Conservation (phyloP, 2,329 filamentous ascomycete genomes). For the Colletotrichum tamarilloi region DNA sequence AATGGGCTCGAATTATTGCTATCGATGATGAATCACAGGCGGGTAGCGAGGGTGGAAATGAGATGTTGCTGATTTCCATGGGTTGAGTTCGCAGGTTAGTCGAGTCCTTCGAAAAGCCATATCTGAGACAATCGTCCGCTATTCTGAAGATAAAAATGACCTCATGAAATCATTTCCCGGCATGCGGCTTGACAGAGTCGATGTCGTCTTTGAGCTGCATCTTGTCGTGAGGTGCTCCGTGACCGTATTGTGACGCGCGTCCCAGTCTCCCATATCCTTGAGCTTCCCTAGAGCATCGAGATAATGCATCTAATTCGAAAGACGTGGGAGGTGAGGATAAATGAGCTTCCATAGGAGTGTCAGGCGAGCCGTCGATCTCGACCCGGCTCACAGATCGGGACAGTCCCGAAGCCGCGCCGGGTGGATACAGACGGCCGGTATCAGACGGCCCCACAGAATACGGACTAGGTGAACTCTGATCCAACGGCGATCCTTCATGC, state of each 20-base stretch:
- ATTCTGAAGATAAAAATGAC: too few relatives aligned
- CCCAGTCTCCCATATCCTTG: not conserved
- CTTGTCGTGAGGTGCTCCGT: not conserved
- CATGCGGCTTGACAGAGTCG: not conserved
- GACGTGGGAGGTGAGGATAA: not conserved
- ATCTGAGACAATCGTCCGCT: too few relatives aligned
- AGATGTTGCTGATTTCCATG: too few relatives aligned
- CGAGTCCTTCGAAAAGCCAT: too few relatives aligned
- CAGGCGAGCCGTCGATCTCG: not conserved
- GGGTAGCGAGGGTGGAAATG: too few relatives aligned
- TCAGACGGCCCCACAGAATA: not conserved
- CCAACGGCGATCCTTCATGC: not conserved
- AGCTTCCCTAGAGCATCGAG: not conserved
- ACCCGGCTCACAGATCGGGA: not conserved
- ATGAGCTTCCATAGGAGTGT: not conserved
- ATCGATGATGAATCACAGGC: too few relatives aligned
- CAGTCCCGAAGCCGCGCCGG: too few relatives aligned
- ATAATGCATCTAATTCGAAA: not conserved
- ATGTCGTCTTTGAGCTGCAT: not conserved
- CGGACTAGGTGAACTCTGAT: not conserved
- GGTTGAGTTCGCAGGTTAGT: too few relatives aligned
- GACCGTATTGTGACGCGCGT: not conserved
- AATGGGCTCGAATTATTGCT: too few relatives aligned
- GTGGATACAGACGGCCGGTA: not conserved
- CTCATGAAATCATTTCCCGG: too few relatives aligned